Evolutionary conservation across 805 yeast species (phyloP).

Genomic region (Pichia insulana): DNA sequence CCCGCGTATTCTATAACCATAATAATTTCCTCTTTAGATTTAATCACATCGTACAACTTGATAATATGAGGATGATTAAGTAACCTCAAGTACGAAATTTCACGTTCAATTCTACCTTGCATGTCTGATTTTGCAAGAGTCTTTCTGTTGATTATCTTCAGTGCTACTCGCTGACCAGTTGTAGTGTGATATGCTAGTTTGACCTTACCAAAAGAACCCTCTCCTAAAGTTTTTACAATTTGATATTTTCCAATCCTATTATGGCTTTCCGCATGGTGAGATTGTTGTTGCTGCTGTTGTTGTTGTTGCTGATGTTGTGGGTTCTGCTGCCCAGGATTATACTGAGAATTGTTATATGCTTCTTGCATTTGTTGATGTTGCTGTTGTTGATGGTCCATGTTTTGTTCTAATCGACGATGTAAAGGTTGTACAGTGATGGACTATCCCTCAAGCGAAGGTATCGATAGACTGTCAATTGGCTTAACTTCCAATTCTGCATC

Average conservation of each 20-base stretch:
- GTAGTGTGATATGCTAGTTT: constrained; percentile 83
- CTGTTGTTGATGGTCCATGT: too few species aligned
- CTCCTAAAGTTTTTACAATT: constrained; percentile 86
- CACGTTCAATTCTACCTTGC: constrained; percentile 96
- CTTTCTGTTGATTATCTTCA: constrained; percentile 86
- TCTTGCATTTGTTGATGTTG: too few species aligned
- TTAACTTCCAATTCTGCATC: too few species aligned
- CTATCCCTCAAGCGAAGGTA: too few species aligned
- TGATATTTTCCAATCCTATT: constrained; percentile 82
- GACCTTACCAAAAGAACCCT: constrained; percentile 95
- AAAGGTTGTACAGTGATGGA: too few species aligned
- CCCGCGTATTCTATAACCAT: constrained; percentile 98
- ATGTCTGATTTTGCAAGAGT: constrained; percentile 90
- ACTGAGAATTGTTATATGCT: too few species aligned
- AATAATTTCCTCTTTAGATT: constrained; percentile 88
- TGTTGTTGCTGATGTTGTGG: constrained; percentile 2
- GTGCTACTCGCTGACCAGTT: constrained; percentile 87
- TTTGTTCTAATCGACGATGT: too few species aligned
- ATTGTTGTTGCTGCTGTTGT: constrained; percentile 15
- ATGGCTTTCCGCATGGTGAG: constrained; percentile 9
- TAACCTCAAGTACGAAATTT: constrained; percentile 78
- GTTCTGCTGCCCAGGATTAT: neutral
- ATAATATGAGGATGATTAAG: constrained; percentile 94
- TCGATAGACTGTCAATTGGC: too few species aligned
- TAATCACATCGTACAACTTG: constrained; percentile 89